phyloP scores from a whole-genome alignment of 2,329 filamentous ascomycete species.

The Monosporascus sp. region DNA sequence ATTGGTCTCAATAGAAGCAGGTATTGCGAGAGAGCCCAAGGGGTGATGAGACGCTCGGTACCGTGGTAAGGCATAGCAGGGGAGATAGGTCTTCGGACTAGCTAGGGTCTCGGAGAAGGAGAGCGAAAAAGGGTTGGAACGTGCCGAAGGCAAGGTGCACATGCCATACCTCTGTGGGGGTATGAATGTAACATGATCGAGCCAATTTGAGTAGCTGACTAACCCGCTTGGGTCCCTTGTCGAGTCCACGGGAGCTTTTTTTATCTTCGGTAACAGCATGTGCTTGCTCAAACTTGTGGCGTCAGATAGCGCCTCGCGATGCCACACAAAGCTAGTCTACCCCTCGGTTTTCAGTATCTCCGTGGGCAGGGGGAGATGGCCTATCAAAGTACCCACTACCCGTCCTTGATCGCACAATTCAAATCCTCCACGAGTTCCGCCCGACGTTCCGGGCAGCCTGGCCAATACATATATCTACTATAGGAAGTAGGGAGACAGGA shows the following conservation, averaged over 20 bases:
- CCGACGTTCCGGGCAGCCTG: too few relatives aligned
- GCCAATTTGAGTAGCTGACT: conserved; percentile 15
- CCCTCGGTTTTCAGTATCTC: neutral
- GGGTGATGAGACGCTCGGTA: neutral
- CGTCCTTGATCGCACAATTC: neutral
- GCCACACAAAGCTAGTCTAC: neutral
- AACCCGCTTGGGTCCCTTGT: neutral
- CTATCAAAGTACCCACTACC: neutral
- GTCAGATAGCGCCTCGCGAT: conserved; percentile 6
- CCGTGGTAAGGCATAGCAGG: neutral
- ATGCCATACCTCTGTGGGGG: conserved; percentile 12
- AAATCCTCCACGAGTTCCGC: neutral
- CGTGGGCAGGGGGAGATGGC: neutral
- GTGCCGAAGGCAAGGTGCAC: conserved; percentile 21
- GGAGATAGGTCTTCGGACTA: conserved; percentile 4
- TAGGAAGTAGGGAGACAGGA: too few relatives aligned
- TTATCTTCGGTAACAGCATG: conserved; percentile 3
- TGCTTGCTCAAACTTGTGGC: conserved; percentile 14
- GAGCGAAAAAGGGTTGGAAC: conserved; percentile 24
- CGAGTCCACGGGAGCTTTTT: conserved; percentile 1
- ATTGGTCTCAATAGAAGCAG: neutral
- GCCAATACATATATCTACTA: too few relatives aligned
- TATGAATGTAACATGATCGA: conserved; percentile 21
- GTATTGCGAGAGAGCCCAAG: neutral
- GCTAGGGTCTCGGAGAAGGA: conserved; percentile 15